These are phyloP conservation scores for Pestalotiopsis sp. DNA, from an alignment of 2,329 filamentous ascomycete genomes.

Conservation along the genomic window DNA sequence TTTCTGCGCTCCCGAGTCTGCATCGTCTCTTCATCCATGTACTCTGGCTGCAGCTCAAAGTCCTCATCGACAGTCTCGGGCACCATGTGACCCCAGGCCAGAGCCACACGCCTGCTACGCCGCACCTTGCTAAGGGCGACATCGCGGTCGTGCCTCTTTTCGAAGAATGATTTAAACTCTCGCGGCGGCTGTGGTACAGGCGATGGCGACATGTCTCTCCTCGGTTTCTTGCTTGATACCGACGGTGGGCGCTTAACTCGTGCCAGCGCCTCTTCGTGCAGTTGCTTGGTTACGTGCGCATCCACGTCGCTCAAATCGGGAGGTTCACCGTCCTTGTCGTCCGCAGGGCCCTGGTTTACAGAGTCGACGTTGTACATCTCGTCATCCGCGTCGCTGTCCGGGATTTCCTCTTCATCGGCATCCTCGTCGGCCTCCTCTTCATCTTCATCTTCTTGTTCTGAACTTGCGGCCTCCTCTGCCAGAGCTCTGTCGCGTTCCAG, in stretches of 20 bases:
- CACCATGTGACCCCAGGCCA: slow-evolving; percentile 81
- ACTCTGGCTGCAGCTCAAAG: slow-evolving; percentile 74
- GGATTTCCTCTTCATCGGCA: slow-evolving; percentile 21
- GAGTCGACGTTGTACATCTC: slow-evolving; percentile 26
- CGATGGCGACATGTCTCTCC: slow-evolving; percentile 29
- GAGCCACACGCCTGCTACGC: slow-evolving; percentile 67
- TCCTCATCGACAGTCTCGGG: slow-evolving; percentile 73
- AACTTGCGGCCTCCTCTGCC: slow-evolving; percentile 45
- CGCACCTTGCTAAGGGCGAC: slow-evolving; percentile 75
- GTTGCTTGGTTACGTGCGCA: slow-evolving; percentile 71
- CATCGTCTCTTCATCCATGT: slow-evolving; percentile 56
- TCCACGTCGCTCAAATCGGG: slow-evolving; percentile 73
- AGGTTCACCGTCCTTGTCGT: slow-evolving; percentile 50
- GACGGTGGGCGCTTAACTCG: slow-evolving; percentile 27
- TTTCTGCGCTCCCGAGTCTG: slow-evolving; percentile 64
- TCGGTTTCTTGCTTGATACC: slow-evolving; percentile 21
- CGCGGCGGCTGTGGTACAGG: slow-evolving; percentile 43
- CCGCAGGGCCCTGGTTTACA: slow-evolving; percentile 29
- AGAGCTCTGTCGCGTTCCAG: slow-evolving; percentile 71
- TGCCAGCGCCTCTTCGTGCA: slow-evolving; percentile 68
- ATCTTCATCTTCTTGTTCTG: slow-evolving; percentile 43
- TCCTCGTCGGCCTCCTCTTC: slow-evolving; percentile 25
- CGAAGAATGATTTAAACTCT: slow-evolving; percentile 86
- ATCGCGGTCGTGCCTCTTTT: slow-evolving; percentile 78
- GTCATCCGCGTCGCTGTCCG: slow-evolving; percentile 36